A percentile compares a stretch with the other conserved stretches of the same genome.
Conservation (phyloP, 225 moss, liverwort and hornwort species). For the Antitrichia curtipendula region DNA sequence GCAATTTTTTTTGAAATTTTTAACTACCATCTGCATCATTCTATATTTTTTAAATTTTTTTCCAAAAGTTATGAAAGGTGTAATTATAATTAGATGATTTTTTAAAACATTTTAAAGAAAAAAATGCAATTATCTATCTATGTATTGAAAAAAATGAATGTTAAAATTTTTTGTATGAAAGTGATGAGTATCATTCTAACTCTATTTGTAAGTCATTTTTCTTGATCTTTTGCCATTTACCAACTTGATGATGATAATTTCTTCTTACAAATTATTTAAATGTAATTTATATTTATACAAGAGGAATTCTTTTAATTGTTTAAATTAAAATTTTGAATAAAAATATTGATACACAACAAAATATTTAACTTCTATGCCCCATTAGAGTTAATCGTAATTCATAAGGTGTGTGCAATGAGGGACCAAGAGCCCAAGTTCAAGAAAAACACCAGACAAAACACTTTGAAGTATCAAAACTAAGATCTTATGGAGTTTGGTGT, state of each 20-base stretch:
- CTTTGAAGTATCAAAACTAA: too few relatives aligned
- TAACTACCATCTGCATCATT: background rate
- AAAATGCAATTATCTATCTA: background rate
- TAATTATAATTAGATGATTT: background rate
- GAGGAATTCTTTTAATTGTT: background rate
- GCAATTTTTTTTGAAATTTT: rapidly evolving
- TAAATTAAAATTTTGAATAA: background rate
- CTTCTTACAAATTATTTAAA: background rate
- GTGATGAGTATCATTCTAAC: background rate
- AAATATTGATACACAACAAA: background rate
- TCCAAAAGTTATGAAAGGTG: background rate
- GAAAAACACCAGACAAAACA: too few relatives aligned
- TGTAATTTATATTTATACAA: background rate
- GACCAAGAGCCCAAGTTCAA: too few relatives aligned
- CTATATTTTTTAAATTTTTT: background rate
- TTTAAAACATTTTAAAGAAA: background rate
- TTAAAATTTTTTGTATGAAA: background rate
- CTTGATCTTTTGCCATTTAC: background rate
- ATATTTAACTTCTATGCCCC: background rate
- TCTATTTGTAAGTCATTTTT: background rate
- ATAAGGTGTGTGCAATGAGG: too few relatives aligned
- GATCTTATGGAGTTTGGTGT: too few relatives aligned
- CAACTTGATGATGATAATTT: background rate
- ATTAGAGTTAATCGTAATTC: too few relatives aligned
- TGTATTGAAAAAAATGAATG: background rate